Evolutionary conservation across 1,284 basidiomycete genomes (phyloP).

Genomic region (Malassezia obtusa): DNA sequence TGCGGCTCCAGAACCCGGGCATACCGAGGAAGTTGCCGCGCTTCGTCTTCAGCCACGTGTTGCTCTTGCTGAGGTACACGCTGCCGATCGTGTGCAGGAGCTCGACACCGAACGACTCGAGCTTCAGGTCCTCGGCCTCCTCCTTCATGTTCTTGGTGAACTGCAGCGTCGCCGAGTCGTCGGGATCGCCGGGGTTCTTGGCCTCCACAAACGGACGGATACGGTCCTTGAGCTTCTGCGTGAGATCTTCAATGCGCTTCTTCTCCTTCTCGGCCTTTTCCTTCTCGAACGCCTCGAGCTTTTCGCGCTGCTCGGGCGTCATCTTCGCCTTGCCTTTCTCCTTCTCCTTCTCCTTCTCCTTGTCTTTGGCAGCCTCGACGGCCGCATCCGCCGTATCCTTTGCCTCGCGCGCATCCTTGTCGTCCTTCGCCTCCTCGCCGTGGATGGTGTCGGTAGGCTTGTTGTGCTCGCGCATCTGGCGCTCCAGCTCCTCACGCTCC

Average conservation of each 20-base stretch:
- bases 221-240: constrained; percentile 44
- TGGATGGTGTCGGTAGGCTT: constrained; percentile 14
- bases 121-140: constrained; percentile 91
- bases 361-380: constrained; percentile 48
- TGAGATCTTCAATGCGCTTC: constrained; percentile 40
- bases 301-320: constrained; percentile 62
- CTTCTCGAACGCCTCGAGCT: constrained; percentile 46
- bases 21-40: constrained; percentile 66
- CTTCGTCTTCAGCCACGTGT: constrained; percentile 70
- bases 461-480: constrained; percentile 53
- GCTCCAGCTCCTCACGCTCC: constrained; percentile 77
- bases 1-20: constrained; percentile 79
- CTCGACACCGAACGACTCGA: constrained; percentile 97
- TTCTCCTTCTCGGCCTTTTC: constrained; percentile 44
- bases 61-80: constrained; percentile 85
- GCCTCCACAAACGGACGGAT: constrained; percentile 53
- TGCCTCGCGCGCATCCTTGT: constrained; percentile 28
- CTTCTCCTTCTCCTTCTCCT: constrained; percentile 48
- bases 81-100: constrained; percentile 54
- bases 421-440: constrained; percentile 14
- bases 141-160: constrained; percentile 65
- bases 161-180: constrained; percentile 61
- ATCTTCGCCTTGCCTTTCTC: constrained; percentile 53
- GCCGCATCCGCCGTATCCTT: constrained; percentile 34
- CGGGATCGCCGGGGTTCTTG: constrained; percentile 70